phyloP scores from a whole-genome alignment of 2,329 filamentous ascomycete species.

The Xylaria sp. region DNA sequence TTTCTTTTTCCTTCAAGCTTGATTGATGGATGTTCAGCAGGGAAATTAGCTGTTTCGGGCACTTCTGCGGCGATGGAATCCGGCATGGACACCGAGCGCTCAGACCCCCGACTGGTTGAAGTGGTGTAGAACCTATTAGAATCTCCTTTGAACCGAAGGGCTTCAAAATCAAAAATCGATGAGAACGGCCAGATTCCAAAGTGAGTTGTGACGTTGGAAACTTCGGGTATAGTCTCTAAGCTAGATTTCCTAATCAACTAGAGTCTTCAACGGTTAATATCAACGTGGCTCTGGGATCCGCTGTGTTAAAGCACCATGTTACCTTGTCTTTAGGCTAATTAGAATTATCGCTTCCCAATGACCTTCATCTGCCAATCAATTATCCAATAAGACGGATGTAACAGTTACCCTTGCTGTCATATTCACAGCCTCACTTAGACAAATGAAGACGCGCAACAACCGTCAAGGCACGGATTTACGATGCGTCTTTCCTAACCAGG shows the following conservation, averaged over 20 bases:
- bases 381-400: slow-evolving; percentile 16
- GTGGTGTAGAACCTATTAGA: neutral
- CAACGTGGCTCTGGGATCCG: slow-evolving; percentile 21
- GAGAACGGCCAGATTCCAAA: neutral
- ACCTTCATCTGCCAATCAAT: slow-evolving; percentile 23
- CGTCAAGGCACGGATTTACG: slow-evolving; percentile 22
- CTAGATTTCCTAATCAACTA: neutral
- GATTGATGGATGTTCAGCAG: neutral
- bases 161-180: neutral
- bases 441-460: slow-evolving; percentile 7
- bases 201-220: slow-evolving; percentile 12
- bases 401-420: slow-evolving; percentile 16
- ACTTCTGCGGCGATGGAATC: slow-evolving; percentile 19
- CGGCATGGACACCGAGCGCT: slow-evolving; percentile 8
- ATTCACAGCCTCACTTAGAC: slow-evolving; percentile 28
- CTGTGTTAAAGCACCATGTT: slow-evolving; percentile 13
- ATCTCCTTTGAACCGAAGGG: neutral
- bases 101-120: slow-evolving; percentile 6
- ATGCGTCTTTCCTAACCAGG: slow-evolving; percentile 24
- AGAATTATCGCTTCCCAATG: slow-evolving; percentile 8
- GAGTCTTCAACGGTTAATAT: slow-evolving; percentile 25
- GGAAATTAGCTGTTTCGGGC: slow-evolving; percentile 27
- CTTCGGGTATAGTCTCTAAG: slow-evolving; percentile 24
- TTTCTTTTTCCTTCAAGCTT: neutral
- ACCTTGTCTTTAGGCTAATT: slow-evolving; percentile 33